Percentiles rank a stretch among this genome's conserved stretches.
phyloP scores from a whole-genome alignment of 2,329 filamentous ascomycete species.

The Dryadomyces sulphureus region DNA sequence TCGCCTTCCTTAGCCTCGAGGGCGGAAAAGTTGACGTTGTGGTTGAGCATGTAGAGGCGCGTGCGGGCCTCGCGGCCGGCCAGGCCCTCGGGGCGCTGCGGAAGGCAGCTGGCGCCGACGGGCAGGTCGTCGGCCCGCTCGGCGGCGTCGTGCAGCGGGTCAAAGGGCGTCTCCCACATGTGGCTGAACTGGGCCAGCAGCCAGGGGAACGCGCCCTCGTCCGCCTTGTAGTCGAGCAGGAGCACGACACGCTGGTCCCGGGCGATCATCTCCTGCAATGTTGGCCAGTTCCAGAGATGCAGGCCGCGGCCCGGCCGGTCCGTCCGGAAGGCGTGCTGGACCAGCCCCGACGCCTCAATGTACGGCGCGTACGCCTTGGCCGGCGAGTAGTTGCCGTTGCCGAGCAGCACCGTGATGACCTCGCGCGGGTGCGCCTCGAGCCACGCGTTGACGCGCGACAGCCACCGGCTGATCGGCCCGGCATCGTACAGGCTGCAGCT shows the following conservation, averaged over 20 bases:
- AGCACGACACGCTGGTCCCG: constrained; percentile 56
- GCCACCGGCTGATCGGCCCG: constrained; percentile 62
- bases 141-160: constrained; percentile 34
- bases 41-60: constrained; percentile 71
- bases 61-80: constrained; percentile 34
- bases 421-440: constrained; percentile 67
- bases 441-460: constrained; percentile 57
- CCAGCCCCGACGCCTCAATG: constrained; percentile 57
- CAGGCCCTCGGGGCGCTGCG: constrained; percentile 61
- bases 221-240: constrained; percentile 74
- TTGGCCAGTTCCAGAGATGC: constrained; percentile 67
- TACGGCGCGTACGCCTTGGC: constrained; percentile 49
- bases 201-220: constrained; percentile 68
- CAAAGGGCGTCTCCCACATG: constrained; percentile 85
- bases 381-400: constrained; percentile 62
- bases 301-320: constrained; percentile 41
- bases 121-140: no score
- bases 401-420: constrained; percentile 74
- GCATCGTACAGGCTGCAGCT: constrained; percentile 69
- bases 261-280: constrained; percentile 62
- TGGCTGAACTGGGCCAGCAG: constrained; percentile 77
- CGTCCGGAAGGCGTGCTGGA: constrained; percentile 61
- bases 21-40: constrained; percentile 76
- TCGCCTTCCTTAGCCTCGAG: constrained; percentile 50
- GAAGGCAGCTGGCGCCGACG: constrained; percentile 49